Percentiles rank a stretch among this genome's conserved stretches.
These are phyloP conservation scores for Ogataea salicorniae DNA, from an alignment of 805 yeast species.

Conservation along the genomic window DNA sequence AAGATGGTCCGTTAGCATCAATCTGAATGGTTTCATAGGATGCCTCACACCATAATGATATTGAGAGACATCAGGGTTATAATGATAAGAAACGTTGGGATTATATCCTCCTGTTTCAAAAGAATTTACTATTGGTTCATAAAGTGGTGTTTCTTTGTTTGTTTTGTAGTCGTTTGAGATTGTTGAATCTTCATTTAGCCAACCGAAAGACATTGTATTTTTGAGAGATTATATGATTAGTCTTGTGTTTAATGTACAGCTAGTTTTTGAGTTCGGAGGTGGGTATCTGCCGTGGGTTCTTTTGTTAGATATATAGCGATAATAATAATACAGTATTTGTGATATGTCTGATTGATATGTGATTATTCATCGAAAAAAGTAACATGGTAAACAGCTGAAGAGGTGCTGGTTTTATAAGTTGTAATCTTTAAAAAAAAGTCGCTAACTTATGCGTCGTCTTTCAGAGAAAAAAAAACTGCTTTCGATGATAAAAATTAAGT, in stretches of 20 bases:
- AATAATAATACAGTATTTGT: too few relatives aligned
- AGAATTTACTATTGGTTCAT: conserved; percentile 37
- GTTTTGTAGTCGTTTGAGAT: conserved; percentile 23
- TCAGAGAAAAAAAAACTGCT: too few relatives aligned
- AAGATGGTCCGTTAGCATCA: conserved; percentile 90
- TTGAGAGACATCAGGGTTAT: conserved; percentile 70
- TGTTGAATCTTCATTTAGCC: conserved; percentile 26
- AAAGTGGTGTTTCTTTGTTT: conserved; percentile 37
- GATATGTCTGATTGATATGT: too few relatives aligned
- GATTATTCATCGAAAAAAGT: too few relatives aligned
- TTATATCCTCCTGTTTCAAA: conserved; percentile 35
- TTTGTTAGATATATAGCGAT: too few relatives aligned
- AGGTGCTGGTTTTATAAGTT: too few relatives aligned
- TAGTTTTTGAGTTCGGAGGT: too few relatives aligned
- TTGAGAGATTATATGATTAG: not conserved
- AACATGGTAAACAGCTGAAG: too few relatives aligned
- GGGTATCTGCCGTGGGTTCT: too few relatives aligned
- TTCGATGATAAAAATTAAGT: too few relatives aligned
- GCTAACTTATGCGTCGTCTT: too few relatives aligned
- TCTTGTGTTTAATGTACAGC: not conserved
- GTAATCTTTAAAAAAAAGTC: too few relatives aligned
- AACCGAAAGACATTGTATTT: conserved; percentile 15
- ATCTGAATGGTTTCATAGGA: conserved; percentile 97
- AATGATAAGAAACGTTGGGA: conserved; percentile 80
- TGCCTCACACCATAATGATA: conserved; percentile 91